Base-by-base conservation (phyloP, 116 monocot genomes). In the Zostera marina region DNA sequence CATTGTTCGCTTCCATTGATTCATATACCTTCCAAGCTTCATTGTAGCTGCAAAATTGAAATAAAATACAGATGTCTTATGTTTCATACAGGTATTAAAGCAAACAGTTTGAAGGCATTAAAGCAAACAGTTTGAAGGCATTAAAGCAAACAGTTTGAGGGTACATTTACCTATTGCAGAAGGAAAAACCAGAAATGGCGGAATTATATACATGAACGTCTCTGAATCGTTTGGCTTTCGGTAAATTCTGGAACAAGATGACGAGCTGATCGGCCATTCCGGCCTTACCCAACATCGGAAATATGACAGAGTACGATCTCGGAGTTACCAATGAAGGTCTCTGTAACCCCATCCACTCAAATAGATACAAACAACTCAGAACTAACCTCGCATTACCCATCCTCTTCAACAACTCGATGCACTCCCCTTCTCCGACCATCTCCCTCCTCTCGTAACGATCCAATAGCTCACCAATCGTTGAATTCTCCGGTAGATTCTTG, bases 11-110 rank as follows among this genome's bases (percentile, higher is more conserved):
- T 77, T 98, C 98, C 63, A 98, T 72, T 58, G 67, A 52, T 38
- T 90, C 75, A 62, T 74, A 90, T 9, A 81, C 67, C 68, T 60
- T 74, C 98, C 83, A 98, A 68, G 86, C 90, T 81, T 90, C 80
- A 73, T 76, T 68, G 72, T 86, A 90, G 66, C 98, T 90, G 76
- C n/a, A 41, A 64, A 70, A 47, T 15, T 3, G 32, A 32, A 32
- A n/a, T n/a, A n/a, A n/a, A n/a, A n/a, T n/a, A n/a, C n/a, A n/a
- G n/a, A n/a, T n/a, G n/a, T n/a, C n/a, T n/a, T n/a, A n/a, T n/a
- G n/a, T n/a, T n/a, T n/a, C n/a, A n/a, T n/a, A n/a, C n/a, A n/a
- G n/a, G n/a, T n/a, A n/a, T n/a, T n/a, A n/a, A n/a, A n/a, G n/a
- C n/a, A n/a, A n/a, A n/a, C n/a, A n/a, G n/a, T n/a, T n/a, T n/a